Evolutionary conservation across 1,284 basidiomycete genomes (phyloP).

Genomic region (Fistulinella cinereoalba): DNA sequence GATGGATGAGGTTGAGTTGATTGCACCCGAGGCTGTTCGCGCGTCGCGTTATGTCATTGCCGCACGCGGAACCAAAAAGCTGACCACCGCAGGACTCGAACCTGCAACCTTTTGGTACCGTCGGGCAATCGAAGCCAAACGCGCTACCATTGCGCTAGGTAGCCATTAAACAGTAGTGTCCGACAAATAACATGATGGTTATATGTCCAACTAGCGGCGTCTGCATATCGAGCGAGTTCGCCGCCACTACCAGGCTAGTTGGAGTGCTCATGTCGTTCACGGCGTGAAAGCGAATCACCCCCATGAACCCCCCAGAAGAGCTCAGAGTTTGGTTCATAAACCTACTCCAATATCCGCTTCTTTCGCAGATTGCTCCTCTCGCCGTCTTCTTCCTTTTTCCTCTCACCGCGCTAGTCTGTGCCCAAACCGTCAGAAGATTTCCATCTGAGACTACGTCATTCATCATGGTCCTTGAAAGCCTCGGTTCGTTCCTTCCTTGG

Average conservation of each 20-base stretch:
- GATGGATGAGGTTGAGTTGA: no score
- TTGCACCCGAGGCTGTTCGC: no score
- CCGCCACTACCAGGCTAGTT: constrained; percentile 14
- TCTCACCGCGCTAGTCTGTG: constrained; percentile 44
- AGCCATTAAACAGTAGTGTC: constrained; percentile 13
- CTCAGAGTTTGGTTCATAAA: constrained; percentile 25
- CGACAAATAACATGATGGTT: constrained; percentile 17
- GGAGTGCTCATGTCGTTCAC: constrained; percentile 31
- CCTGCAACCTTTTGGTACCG: constrained; percentile 80
- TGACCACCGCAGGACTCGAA: constrained; percentile 82
- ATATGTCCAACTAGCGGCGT: constrained; percentile 35
- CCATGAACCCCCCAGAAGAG: constrained; percentile 37
- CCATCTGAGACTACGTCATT: constrained; percentile 29
- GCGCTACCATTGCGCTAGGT: constrained; percentile 63
- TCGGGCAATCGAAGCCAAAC: constrained; percentile 78
- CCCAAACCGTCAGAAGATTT: constrained; percentile 31
- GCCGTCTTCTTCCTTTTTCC: constrained; percentile 53
- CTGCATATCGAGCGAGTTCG: constrained; percentile 76
- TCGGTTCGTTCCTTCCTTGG: constrained; percentile 56
- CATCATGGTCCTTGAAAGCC: constrained; percentile 55
- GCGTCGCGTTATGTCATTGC: constrained; percentile 1
- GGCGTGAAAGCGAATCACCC: constrained; percentile 23
- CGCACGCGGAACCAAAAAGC: constrained; percentile 11
- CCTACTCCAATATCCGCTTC: constrained; percentile 24
- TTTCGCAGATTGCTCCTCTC: constrained; percentile 57